Evolutionary conservation across 1,284 basidiomycete species (phyloP).

Genomic region (Papiliotrema terrestris): DNA sequence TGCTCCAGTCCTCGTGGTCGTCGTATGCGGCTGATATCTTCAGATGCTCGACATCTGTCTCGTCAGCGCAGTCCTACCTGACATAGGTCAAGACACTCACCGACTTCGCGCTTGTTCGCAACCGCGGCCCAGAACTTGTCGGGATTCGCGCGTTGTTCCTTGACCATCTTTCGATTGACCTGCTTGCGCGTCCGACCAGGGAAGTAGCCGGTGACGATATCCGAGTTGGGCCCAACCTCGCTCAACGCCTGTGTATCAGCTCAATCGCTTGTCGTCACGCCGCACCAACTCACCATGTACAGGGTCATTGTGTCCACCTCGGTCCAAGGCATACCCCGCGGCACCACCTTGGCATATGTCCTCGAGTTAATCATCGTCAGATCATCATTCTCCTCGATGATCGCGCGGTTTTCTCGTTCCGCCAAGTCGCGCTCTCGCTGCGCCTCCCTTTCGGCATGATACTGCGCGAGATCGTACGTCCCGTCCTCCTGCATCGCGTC

Average conservation of each 20-base stretch:
- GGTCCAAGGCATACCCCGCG: conserved; percentile 27
- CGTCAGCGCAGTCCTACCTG: not conserved
- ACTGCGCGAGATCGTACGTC: not conserved
- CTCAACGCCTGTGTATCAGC: conserved; percentile 15
- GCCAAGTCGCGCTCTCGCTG: conserved; percentile 18
- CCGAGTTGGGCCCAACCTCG: conserved; percentile 24
- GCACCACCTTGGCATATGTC: conserved; percentile 23
- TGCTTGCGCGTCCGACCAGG: conserved; percentile 20
- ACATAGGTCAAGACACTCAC: not conserved
- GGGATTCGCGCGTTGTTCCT: conserved; percentile 20
- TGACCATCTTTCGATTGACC: conserved; percentile 21
- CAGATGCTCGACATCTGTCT: conserved; percentile 1
- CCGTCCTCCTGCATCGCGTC: not conserved
- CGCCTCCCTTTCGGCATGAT: conserved; percentile 15
- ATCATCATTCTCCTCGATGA: conserved; percentile 32
- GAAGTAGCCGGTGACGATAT: conserved; percentile 26
- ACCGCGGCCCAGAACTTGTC: conserved; percentile 19
- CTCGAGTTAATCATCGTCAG: conserved; percentile 34
- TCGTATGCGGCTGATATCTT: not conserved
- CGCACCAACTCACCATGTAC: conserved; percentile 13
- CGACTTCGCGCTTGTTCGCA: not conserved
- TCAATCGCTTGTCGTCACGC: not conserved
- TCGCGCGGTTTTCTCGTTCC: conserved; percentile 18
- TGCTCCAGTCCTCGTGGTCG: not conserved
- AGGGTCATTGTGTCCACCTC: conserved; percentile 33